phyloP scores from a whole-genome alignment of 495 filamentous ascomycete genomes.

The Sphaerosporella brunnea region DNA sequence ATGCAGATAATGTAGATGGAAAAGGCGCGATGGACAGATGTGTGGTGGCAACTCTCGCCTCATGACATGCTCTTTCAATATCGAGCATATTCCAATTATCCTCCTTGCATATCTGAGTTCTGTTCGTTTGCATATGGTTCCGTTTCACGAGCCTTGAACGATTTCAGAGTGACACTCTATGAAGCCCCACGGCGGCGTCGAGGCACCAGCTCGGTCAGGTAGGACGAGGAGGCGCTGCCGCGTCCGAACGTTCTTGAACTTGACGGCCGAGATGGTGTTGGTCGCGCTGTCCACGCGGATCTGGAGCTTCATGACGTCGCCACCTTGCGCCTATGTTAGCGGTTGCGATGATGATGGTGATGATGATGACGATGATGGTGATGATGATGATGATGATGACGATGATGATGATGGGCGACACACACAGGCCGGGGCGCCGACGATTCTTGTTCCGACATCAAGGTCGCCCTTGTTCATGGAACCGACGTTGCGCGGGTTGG shows the following conservation, averaged over 20 bases:
- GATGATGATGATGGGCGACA: too few species aligned
- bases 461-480: slow-evolving; percentile 69
- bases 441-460: slow-evolving; percentile 90
- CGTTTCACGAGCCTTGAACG: too few species aligned
- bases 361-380: not conserved
- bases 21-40: too few species aligned
- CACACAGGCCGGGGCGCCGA: slow-evolving; percentile 68
- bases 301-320: slow-evolving; percentile 98
- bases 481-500: slow-evolving; percentile 80
- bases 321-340: slow-evolving; percentile 32
- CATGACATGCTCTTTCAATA: too few species aligned
- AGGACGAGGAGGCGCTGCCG: slow-evolving; percentile 79
- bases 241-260: slow-evolving; percentile 99
- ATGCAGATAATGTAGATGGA: too few species aligned
- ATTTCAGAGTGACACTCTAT: too few species aligned
- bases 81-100: too few species aligned
- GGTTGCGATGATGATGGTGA: not conserved
- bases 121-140: too few species aligned
- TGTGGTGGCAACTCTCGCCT: too few species aligned
- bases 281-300: slow-evolving; percentile 84
- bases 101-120: too few species aligned
- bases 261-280: slow-evolving; percentile 81
- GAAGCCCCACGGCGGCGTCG: too few species aligned
- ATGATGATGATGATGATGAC: too few species aligned
- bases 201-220: slow-evolving; percentile 87